Conservation (phyloP, 2,329 filamentous ascomycete species). For the Colletotrichum karsti region DNA sequence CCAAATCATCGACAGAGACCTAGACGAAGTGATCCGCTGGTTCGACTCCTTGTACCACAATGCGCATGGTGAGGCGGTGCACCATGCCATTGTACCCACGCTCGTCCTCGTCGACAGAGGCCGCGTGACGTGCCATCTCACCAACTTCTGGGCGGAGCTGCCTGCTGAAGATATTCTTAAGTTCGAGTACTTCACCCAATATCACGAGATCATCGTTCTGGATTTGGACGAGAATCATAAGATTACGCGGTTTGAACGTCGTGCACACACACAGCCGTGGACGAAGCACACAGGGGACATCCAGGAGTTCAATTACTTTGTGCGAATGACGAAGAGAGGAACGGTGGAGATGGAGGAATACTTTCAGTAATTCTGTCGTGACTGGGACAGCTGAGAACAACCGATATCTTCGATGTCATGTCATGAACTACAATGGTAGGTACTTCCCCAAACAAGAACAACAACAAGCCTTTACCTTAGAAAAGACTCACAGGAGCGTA, state of each 20-base stretch:
- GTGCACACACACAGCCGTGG: not conserved
- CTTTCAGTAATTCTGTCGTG: not conserved
- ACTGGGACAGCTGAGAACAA: not conserved
- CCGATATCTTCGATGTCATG: not conserved
- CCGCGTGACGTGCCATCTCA: not conserved
- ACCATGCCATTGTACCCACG: not conserved
- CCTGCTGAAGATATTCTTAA: not conserved
- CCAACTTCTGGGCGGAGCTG: not conserved
- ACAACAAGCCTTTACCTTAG: not conserved
- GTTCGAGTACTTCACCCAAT: not conserved
- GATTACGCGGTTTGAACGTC: not conserved
- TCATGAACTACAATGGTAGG: no score
- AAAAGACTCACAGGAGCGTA: not conserved
- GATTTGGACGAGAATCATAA: not conserved
- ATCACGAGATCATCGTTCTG: not conserved
- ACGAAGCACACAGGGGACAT: not conserved
- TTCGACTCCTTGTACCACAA: not conserved
- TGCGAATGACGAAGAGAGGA: not conserved
- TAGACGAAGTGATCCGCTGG: not conserved
- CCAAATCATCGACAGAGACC: not conserved
- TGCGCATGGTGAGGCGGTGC: not conserved
- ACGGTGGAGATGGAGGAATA: not conserved
- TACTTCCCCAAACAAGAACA: no score
- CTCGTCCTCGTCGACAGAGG: not conserved
- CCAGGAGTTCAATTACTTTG: not conserved